phyloP scores from a whole-genome alignment of 2,329 filamentous ascomycete species.

The Fusarium sublunatum region DNA sequence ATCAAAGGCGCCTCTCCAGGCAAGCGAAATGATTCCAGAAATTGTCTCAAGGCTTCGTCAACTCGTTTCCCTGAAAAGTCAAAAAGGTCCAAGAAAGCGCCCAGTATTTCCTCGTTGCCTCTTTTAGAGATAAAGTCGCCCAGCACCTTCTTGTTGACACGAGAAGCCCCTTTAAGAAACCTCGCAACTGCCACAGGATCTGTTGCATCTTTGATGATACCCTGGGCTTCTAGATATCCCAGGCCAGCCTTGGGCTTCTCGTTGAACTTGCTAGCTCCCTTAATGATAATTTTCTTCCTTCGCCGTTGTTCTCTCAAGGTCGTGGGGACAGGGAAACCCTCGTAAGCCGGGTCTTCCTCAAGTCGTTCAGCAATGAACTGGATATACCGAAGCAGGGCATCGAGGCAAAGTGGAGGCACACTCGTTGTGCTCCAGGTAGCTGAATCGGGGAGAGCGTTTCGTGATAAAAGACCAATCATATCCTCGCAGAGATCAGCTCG shows the following conservation, averaged over 20 bases:
- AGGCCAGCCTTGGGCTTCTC: conserved; percentile 92
- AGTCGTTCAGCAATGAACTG: conserved; percentile 91
- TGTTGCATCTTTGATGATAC: conserved; percentile 81
- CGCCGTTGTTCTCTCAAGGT: conserved; percentile 76
- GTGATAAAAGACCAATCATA: conserved; percentile 89
- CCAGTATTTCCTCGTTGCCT: conserved; percentile 85
- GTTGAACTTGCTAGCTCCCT: conserved; percentile 91
- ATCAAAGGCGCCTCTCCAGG: conserved; percentile 94
- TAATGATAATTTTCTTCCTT: conserved; percentile 89
- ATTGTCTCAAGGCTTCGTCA: conserved; percentile 86
- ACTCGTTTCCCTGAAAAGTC: conserved; percentile 88
- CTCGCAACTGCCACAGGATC: conserved; percentile 83
- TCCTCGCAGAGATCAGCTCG: conserved; percentile 93
- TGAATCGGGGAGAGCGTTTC: conserved; percentile 96
- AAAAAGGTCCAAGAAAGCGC: conserved; percentile 86
- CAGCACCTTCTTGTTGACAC: conserved; percentile 89
- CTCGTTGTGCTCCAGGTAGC: conserved; percentile 99
- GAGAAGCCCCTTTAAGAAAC: conserved; percentile 87
- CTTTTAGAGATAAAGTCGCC: conserved; percentile 95
- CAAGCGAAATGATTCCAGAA: conserved; percentile 93
- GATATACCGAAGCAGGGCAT: conserved; percentile 89
- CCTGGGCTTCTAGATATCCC: conserved; percentile 84
- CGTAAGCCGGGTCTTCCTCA: conserved; percentile 72
- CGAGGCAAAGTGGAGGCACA: conserved; percentile 92
- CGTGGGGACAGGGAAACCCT: conserved; percentile 74